A percentile compares a stretch with the other conserved stretches of the same genome.
Conservation (phyloP, 177 flowering plant species). For the Vitis hybrid region DNA sequence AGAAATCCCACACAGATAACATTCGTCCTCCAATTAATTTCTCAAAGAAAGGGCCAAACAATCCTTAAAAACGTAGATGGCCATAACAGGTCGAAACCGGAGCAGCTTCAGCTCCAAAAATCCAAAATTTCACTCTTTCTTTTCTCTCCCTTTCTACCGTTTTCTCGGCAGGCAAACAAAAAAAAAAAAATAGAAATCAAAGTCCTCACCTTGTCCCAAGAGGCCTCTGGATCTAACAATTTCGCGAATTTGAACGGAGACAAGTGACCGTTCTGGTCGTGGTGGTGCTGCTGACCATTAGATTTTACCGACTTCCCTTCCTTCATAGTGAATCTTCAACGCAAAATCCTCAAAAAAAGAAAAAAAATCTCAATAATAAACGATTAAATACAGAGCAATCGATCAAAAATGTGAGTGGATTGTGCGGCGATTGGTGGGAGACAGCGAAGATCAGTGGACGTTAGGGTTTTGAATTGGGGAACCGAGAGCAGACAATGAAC, state of each 20-base stretch:
- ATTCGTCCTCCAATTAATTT: neutral
- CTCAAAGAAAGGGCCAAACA: no score
- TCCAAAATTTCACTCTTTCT: neutral
- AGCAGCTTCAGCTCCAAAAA: neutral
- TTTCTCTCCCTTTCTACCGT: neutral
- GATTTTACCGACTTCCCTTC: constrained; percentile 57
- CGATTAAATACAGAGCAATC: no score
- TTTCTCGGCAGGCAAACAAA: neutral
- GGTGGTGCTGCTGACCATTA: constrained; percentile 34
- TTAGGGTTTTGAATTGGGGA: constrained; percentile 18
- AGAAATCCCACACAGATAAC: no score
- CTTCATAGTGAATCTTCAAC: constrained; percentile 39
- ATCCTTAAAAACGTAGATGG: neutral
- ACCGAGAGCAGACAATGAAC: no score
- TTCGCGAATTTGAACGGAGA: constrained; percentile 69
- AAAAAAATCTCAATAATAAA: neutral
- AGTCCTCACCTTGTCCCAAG: constrained; percentile 90
- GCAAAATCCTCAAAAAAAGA: neutral
- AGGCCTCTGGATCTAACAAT: constrained; percentile 90
- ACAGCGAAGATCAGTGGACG: neutral
- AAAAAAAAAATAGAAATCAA: neutral
- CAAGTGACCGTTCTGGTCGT: constrained; percentile 61
- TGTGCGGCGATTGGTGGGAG: neutral
- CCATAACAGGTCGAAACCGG: neutral
- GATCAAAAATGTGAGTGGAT: neutral